Evolutionary conservation across 495 filamentous ascomycete genomes (phyloP), one percentile per base, ranked within the genome.

Genomic region (Letharia columbiana): DNA sequence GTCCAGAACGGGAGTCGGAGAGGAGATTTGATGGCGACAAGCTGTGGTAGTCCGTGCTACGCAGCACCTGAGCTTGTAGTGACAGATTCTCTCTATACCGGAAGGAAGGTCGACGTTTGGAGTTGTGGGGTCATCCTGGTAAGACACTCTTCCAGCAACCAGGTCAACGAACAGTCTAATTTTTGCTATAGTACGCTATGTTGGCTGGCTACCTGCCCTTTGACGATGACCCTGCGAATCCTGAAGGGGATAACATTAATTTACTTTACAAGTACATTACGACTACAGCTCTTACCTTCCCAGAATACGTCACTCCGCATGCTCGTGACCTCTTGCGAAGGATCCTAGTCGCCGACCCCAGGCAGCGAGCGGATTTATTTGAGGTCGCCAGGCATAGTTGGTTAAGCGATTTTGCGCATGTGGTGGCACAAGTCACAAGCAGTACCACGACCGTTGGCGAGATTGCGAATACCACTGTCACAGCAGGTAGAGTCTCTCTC

Each of bases 261-360:
- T 81, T 98, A 8, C 82, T 99, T 61, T 99, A 99, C 81, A 98
- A 96, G 78, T 99, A 99, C 78, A 99, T 99, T 69, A 92, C 96
- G 64, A 96, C 92, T 50, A 98, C 94, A 8, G 91, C 93, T 59
- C 85, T 99, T 50, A 98, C 94, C 7, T 98, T 98, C 75, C 94
- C 94, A 49, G 94, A 98, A 87, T 98, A 98, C 75, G 94, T 99
- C 54, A 96, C 94, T 17, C 94, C 95, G 9, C 95, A 99, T 76
- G 93, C 94, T 28, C 85, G 94, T 64, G 94, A 99, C 76, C 82
- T 99, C 1, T 78, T 99, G 40, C 84, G 92, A 66, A 85, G 95
- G 52, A 98, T 99, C 45, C 81, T 99, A 41, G 94, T 99, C n/a
- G 92, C 94, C 0, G 92, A 97, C 72, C 94, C 94, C 23, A 83